These are phyloP conservation scores for Casuarina cunninghamiana DNA, from an alignment of 306 rosid species.

Conservation along the genomic window DNA sequence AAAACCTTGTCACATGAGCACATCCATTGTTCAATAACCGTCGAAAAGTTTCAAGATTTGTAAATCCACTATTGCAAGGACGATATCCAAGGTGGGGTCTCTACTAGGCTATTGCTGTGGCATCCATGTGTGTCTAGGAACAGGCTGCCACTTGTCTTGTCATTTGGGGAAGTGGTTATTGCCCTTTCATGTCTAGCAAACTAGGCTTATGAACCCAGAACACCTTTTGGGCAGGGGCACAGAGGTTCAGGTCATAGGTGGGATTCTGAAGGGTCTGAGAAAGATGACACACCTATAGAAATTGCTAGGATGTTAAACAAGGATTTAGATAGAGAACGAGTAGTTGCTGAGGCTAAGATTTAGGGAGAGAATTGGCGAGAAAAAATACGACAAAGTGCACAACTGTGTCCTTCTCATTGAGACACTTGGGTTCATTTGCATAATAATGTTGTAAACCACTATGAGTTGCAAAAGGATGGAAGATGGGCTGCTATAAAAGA, in stretches of 20 bases:
- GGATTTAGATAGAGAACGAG: conserved; percentile 63
- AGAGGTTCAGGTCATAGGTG: conserved; percentile 68
- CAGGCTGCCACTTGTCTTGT: conserved; percentile 88
- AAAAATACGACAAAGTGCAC: conserved; percentile 61
- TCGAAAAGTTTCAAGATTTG: conserved; percentile 73
- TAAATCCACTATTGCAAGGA: conserved; percentile 80
- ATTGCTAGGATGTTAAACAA: conserved; percentile 49
- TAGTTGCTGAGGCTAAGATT: conserved; percentile 90
- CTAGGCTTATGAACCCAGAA: conserved; percentile 66
- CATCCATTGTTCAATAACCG: conserved; percentile 87
- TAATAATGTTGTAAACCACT: no score
- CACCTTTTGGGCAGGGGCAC: conserved; percentile 45
- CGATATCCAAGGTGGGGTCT: conserved; percentile 84
- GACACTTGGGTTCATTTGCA: no score
- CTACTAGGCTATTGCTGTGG: conserved; percentile 90
- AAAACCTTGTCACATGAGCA: conserved; percentile 88
- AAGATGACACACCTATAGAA: conserved; percentile 83
- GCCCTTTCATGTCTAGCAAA: conserved; percentile 86
- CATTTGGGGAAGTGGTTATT: conserved; percentile 88
- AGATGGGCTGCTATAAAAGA: no score
- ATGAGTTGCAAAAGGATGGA: no score
- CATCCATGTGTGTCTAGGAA: conserved; percentile 92
- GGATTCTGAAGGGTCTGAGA: conserved; percentile 79
- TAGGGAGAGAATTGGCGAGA: conserved; percentile 96
- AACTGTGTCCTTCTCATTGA: background rate